phyloP scores from a whole-genome alignment of 2,329 filamentous ascomycete genomes.

The Ascocoryne sarcoides region DNA sequence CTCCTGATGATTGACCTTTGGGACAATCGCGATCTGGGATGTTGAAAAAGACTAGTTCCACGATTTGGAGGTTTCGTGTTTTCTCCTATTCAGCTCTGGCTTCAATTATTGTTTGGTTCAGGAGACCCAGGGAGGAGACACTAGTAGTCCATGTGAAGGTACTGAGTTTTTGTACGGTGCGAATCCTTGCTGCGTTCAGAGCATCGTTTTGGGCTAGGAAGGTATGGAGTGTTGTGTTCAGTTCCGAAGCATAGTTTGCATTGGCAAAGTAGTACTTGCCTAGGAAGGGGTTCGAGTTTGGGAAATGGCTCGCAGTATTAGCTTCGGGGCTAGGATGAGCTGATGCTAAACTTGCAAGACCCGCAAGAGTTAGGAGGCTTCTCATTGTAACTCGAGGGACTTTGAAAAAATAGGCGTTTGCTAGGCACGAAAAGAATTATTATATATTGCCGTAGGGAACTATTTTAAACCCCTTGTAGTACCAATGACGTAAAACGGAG shows the following conservation, averaged over 20 bases:
- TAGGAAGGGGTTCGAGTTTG: conserved; percentile 35
- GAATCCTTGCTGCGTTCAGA: conserved; percentile 32
- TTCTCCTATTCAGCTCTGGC: conserved; percentile 32
- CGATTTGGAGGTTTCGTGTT: conserved; percentile 26
- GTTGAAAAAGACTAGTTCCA: conserved; percentile 38
- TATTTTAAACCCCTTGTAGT: no score
- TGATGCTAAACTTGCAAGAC: no score
- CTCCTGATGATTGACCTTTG: conserved; percentile 35
- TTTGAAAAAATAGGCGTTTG: no score
- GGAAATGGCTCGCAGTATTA: no score
- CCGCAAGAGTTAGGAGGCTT: no score
- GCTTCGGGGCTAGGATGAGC: no score
- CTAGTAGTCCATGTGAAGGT: conserved; percentile 38
- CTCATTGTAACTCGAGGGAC: no score
- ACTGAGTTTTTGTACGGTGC: conserved; percentile 32
- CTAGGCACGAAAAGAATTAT: no score
- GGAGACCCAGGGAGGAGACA: conserved; percentile 30
- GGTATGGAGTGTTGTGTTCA: conserved; percentile 31
- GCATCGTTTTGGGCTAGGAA: conserved; percentile 32
- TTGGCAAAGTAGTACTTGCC: conserved; percentile 40
- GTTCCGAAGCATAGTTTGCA: conserved; percentile 34
- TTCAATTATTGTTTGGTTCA: conserved; percentile 33
- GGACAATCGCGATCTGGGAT: conserved; percentile 38
- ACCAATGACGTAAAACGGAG: no score
- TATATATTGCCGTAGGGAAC: no score